These are phyloP conservation scores for Collariella sp. DNA, from an alignment of 495 filamentous ascomycete species.

Conservation along the genomic window DNA sequence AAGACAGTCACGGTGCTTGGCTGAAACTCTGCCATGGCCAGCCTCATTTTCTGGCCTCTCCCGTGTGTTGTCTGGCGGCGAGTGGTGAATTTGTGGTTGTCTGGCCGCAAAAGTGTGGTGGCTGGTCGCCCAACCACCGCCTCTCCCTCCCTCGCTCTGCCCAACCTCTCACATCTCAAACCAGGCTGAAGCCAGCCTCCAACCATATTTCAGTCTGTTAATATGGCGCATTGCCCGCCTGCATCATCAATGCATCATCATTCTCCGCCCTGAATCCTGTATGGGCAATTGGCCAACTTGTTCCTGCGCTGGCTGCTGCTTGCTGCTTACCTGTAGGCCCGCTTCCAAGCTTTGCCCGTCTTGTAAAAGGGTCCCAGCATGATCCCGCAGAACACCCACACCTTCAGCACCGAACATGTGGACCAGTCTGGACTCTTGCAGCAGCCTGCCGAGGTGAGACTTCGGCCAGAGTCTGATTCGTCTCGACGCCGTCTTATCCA, in stretches of 20 bases:
- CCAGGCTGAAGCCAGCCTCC: not conserved
- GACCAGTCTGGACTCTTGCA: slow-evolving; percentile 7
- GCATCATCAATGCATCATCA: slow-evolving; percentile 12
- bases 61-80: too few species aligned
- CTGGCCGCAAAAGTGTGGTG: too few species aligned
- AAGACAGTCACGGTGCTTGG: too few species aligned
- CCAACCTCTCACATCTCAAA: too few species aligned
- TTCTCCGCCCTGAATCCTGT: slow-evolving; percentile 14
- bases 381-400: slow-evolving; percentile 18
- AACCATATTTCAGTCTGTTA: not conserved
- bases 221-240: slow-evolving; percentile 15
- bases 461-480: not conserved
- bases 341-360: not conserved
- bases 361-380: slow-evolving; percentile 7
- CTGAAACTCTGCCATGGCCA: too few species aligned
- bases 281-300: slow-evolving; percentile 10
- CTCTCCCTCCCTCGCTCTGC: too few species aligned
- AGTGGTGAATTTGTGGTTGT: too few species aligned
- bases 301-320: not conserved
- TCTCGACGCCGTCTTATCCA: slow-evolving; percentile 8
- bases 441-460: slow-evolving; percentile 12
- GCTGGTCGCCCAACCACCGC: too few species aligned
- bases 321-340: not conserved
- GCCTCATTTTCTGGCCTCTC: too few species aligned
- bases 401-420: slow-evolving; percentile 22